Base-by-base conservation (phyloP, 2,329 filamentous ascomycete genomes). In the Aspergillus neotritici region DNA sequence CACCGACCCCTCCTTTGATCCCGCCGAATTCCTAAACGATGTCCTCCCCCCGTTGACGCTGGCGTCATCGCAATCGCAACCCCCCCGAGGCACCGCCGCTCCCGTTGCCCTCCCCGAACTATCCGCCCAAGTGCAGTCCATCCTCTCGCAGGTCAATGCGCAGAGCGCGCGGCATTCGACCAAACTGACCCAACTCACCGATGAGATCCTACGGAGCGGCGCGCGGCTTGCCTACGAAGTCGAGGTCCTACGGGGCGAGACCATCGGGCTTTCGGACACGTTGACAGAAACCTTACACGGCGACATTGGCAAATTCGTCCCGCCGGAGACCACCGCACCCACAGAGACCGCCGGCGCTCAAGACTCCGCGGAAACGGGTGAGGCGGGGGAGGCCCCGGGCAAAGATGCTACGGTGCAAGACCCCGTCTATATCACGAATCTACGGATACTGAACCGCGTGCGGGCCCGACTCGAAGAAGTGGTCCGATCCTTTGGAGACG, bases 201-300 rank as follows among this genome's bases (percentile, higher is more conserved):
- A 98, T 65, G 93, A 97, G 54, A 97, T 98, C 50, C 69, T 98
- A 49, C 80, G 93, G 44, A 90, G 87, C 58, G 87, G 90, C 17
- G 88, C 87, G 51, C 79, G 91, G 4, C 72, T 98, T 44, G 88
- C 90, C 14, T 98, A 98, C 61, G 87, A 97, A 67, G 91, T 97
- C 14, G 91, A 97, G 66, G 78, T 97, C 13, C 68, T 97, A 37
- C 80, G 89, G n/a, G 90, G 90, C 50, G 90, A 96, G 67, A 86
- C 88, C 2, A 69, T 89, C 36, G 78, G 85, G n/a, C 71, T 96
- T 30, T 82, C 83, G 1, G 90, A 96, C 61, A 77, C 84, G 2
- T 71, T 97, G 55, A 80, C 82, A 4, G 86, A 90, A 52, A 79
- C 76, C 0, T 67, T 95, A 34, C 78, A 79, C 36, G 75, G 81